Evolutionary conservation across 2,329 filamentous ascomycete genomes (phyloP).

Genomic region (Polychaeton citri): DNA sequence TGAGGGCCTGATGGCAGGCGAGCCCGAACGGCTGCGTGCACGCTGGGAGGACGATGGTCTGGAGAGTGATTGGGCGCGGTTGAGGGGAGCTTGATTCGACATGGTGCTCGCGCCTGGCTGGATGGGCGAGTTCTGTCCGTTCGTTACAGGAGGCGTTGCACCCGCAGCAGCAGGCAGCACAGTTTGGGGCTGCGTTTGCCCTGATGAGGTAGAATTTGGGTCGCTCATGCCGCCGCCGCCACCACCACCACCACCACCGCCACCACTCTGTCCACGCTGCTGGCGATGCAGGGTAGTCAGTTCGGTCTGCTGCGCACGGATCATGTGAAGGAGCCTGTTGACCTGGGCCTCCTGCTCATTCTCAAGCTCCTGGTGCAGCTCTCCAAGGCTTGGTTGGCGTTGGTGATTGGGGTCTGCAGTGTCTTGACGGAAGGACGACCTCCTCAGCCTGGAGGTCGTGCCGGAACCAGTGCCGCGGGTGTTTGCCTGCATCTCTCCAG

Average conservation of each 20-base stretch:
- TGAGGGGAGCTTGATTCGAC: conserved; percentile 13
- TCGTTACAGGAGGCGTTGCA: conserved; percentile 23
- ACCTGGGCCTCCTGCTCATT: conserved; percentile 70
- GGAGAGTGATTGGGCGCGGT: conserved; percentile 24
- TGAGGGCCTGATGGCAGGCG: conserved; percentile 36
- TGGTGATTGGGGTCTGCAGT: conserved; percentile 44
- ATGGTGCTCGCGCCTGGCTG: conserved; percentile 6
- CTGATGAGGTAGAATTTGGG: conserved; percentile 2
- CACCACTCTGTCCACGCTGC: conserved; percentile 5
- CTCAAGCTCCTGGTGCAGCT: conserved; percentile 67
- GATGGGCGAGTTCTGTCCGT: conserved; percentile 10
- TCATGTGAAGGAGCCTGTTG: conserved; percentile 65
- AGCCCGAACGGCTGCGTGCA: conserved; percentile 26
- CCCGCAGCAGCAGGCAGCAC: conserved; percentile 13
- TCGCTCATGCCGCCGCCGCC: conserved; percentile 6
- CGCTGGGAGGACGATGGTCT: conserved; percentile 32
- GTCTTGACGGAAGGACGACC: conserved; percentile 33
- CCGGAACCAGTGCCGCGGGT: conserved; percentile 12
- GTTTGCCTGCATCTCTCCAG: conserved; percentile 50
- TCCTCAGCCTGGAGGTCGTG: conserved; percentile 11
- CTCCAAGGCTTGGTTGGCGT: conserved; percentile 57
- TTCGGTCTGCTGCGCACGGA: conserved; percentile 61
- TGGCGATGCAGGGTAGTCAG: conserved; percentile 43
- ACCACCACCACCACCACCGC: conserved; percentile 24
- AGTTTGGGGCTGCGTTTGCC: conserved; percentile 20